A percentile compares a stretch with the other conserved stretches of the same genome.
Conservation (phyloP, 352 stramenopile species). For the Phytophthora meadii region DNA sequence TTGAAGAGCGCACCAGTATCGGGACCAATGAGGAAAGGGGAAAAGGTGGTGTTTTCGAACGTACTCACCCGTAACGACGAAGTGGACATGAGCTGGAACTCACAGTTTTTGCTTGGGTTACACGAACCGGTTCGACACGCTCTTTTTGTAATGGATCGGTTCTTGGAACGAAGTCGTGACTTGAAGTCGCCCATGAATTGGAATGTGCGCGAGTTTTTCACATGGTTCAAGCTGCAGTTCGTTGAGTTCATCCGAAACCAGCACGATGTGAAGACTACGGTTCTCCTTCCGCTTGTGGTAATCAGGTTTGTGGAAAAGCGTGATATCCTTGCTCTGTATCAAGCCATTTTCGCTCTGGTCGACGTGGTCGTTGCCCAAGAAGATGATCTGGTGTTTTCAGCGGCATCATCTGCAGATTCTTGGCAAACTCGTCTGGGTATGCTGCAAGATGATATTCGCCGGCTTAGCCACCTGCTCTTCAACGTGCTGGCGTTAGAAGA, state of each 20-base stretch:
- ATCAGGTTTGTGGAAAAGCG: conserved; percentile 68
- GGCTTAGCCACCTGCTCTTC: conserved; percentile 72
- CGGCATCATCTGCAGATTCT: conserved; percentile 49
- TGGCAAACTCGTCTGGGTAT: conserved; percentile 55
- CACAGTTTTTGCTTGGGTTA: conserved; percentile 74
- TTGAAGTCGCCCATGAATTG: conserved; percentile 48
- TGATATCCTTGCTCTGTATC: conserved; percentile 68
- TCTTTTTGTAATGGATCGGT: conserved; percentile 85
- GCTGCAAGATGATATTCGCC: conserved; percentile 76
- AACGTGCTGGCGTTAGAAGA: conserved; percentile 78
- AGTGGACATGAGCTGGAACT: conserved; percentile 75
- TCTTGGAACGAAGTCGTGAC: conserved; percentile 67
- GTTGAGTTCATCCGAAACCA: conserved; percentile 81
- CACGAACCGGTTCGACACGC: conserved; percentile 85
- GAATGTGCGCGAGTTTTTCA: conserved; percentile 78
- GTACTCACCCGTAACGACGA: conserved; percentile 59
- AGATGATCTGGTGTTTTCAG: conserved; percentile 53
- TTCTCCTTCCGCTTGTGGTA: conserved; percentile 70
- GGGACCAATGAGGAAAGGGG: conserved; percentile 39
- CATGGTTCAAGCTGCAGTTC: conserved; percentile 85
- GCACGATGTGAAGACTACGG: conserved; percentile 70
- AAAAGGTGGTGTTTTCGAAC: conserved; percentile 72
- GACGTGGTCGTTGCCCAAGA: conserved; percentile 68
- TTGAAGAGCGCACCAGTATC: conserved; percentile 58
- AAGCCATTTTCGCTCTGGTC: conserved; percentile 68